Evolutionary conservation across 306 rosid genomes (phyloP).

Genomic region (Gastrolobium villosum): DNA sequence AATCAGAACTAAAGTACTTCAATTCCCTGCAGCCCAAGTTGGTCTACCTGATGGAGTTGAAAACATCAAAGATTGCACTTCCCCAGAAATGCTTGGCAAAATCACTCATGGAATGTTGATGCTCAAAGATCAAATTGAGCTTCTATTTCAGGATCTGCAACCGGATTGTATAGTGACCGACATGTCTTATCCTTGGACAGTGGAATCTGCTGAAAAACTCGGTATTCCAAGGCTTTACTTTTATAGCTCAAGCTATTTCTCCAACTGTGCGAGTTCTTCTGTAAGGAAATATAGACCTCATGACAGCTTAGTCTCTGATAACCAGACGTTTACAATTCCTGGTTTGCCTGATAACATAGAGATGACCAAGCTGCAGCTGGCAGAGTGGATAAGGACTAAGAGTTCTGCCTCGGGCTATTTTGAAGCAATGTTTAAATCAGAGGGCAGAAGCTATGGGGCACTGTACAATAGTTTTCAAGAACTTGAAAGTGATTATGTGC

Average conservation of each 20-base stretch:
- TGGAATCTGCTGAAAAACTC: slow-evolving; percentile 36
- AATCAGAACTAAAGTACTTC: slow-evolving; percentile 37
- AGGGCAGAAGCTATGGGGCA: slow-evolving; percentile 48
- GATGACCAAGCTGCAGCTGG: slow-evolving; percentile 33
- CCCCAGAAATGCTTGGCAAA: not conserved
- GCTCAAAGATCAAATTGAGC: slow-evolving; percentile 38
- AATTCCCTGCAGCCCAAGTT: slow-evolving; percentile 42
- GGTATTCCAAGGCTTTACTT: slow-evolving; percentile 35
- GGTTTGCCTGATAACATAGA: slow-evolving; percentile 1
- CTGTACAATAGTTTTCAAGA: no score
- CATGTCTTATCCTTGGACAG: slow-evolving; percentile 38
- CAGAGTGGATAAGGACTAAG: not conserved
- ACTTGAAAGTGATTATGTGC: no score
- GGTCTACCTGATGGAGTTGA: slow-evolving; percentile 47
- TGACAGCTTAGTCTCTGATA: slow-evolving; percentile 25
- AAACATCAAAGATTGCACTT: slow-evolving; percentile 33
- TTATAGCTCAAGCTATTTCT: slow-evolving; percentile 34
- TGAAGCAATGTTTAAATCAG: slow-evolving; percentile 28
- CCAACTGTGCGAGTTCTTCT: not conserved
- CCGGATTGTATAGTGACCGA: slow-evolving; percentile 41
- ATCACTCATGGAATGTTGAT: not conserved
- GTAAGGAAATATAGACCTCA: slow-evolving; percentile 10
- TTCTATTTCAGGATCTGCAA: slow-evolving; percentile 25
- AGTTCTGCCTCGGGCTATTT: not conserved
- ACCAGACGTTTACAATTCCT: slow-evolving; percentile 16